Evolutionary conservation across 306 rosid genomes (phyloP).

Genomic region (Vicia villosa): DNA sequence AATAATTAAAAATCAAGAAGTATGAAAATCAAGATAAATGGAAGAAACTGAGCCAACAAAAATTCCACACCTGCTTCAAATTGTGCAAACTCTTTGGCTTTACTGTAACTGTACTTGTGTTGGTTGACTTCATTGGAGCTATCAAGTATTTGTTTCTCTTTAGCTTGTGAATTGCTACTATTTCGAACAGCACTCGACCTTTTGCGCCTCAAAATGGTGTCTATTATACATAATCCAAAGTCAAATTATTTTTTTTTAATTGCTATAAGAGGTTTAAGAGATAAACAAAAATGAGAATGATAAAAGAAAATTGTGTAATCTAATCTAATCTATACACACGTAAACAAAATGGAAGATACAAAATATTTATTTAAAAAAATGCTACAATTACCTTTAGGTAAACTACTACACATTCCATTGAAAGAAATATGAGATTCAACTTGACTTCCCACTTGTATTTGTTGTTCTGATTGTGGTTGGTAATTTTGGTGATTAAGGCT

Average conservation of each 20-base stretch:
- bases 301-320: neutral
- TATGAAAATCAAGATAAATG: slow-evolving; percentile 1
- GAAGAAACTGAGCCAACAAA: neutral
- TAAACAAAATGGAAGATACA: neutral
- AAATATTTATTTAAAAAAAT: neutral
- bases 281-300: neutral
- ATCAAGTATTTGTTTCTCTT: neutral
- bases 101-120: neutral
- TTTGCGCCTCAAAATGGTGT: neutral
- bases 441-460: neutral
- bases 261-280: neutral
- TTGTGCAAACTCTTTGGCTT: neutral
- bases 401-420: neutral
- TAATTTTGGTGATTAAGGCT: slow-evolving; percentile 1
- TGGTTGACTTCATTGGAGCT: slow-evolving; percentile 14
- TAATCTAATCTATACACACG: neutral
- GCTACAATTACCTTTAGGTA: neutral
- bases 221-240: neutral
- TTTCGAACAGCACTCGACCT: slow-evolving; percentile 9
- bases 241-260: neutral
- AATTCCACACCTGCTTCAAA: slow-evolving; percentile 9
- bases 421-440: neutral
- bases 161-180: neutral
- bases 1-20: slow-evolving; percentile 1
- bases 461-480: neutral